A percentile compares a stretch with the other conserved stretches of the same genome.
Conservation (phyloP, 148 eudicot genomes). For the Pouteria glomerata region DNA sequence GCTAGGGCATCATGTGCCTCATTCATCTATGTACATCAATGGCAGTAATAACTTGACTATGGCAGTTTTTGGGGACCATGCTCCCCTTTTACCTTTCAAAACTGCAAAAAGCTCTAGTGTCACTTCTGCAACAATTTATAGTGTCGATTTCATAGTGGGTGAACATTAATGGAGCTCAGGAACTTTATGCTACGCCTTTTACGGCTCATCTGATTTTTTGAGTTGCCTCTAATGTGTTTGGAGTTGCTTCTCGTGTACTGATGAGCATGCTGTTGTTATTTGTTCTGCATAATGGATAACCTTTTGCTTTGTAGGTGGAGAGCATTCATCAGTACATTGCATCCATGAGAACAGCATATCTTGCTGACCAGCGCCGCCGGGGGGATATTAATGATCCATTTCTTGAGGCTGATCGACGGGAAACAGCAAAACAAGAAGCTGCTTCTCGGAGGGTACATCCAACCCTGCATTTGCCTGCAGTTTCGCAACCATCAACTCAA, state of each 20-base stretch:
- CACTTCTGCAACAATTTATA: not conserved
- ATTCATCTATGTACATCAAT: not conserved
- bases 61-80: too few species aligned
- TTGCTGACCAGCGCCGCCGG: slow-evolving; percentile 76
- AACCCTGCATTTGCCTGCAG: slow-evolving; percentile 69
- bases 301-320: slow-evolving; percentile 53
- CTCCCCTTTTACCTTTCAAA: not conserved
- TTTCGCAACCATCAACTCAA: slow-evolving; percentile 73
- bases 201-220: not conserved
- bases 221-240: not conserved
- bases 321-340: slow-evolving; percentile 97
- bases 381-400: slow-evolving; percentile 86
- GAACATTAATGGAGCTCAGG: not conserved
- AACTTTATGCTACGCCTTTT: not conserved
- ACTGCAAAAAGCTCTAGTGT: not conserved
- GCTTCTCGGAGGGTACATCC: slow-evolving; percentile 92
- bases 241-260: slow-evolving; percentile 6
- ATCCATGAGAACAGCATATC: slow-evolving; percentile 94
- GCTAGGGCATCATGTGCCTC: not conserved
- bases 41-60: not conserved
- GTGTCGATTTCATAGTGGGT: not conserved
- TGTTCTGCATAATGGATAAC: not conserved
- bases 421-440: slow-evolving; percentile 87
- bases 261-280: not conserved
- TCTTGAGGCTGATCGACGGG: slow-evolving; percentile 93